Evolutionary conservation across 805 yeast genomes (phyloP).

Genomic region (Candida railenensis): DNA sequence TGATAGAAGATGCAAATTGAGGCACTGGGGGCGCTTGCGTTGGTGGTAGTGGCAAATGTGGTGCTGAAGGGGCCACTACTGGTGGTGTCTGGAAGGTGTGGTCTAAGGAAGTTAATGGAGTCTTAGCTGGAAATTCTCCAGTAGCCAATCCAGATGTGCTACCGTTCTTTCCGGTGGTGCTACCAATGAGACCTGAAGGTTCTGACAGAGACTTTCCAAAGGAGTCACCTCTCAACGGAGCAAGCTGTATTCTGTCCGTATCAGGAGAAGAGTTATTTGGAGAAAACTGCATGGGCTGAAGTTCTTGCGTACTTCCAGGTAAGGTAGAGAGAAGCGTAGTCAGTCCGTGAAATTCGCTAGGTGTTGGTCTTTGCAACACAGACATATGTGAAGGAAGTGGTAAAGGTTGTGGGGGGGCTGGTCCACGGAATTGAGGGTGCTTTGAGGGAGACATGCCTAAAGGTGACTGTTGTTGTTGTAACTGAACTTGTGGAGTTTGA

Average conservation of each 20-base stretch:
- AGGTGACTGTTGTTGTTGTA: neutral
- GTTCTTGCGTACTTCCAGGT: neutral
- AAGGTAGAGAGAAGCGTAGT: neutral
- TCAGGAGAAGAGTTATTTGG: neutral
- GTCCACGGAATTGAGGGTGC: neutral
- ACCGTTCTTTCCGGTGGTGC: no score
- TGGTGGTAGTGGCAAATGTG: neutral
- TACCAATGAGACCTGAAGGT: no score
- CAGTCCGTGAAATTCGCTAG: neutral
- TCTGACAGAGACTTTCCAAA: neutral
- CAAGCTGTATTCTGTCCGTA: neutral
- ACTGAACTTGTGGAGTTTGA: neutral
- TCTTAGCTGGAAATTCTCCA: no score
- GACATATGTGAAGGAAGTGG: conserved; percentile 1
- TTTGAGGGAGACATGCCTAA: neutral
- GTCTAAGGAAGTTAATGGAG: no score
- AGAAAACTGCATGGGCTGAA: neutral
- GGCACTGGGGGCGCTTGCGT: neutral
- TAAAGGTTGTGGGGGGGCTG: neutral
- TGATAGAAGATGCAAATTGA: neutral
- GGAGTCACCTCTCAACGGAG: neutral
- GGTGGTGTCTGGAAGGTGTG: neutral
- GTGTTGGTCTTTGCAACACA: conserved; percentile 1
- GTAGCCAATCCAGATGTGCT: no score
- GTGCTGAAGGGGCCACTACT: conserved; percentile 3